Conservation (phyloP, 1,139 yeast genomes). For the Scheffersomyces parashehatae region DNA sequence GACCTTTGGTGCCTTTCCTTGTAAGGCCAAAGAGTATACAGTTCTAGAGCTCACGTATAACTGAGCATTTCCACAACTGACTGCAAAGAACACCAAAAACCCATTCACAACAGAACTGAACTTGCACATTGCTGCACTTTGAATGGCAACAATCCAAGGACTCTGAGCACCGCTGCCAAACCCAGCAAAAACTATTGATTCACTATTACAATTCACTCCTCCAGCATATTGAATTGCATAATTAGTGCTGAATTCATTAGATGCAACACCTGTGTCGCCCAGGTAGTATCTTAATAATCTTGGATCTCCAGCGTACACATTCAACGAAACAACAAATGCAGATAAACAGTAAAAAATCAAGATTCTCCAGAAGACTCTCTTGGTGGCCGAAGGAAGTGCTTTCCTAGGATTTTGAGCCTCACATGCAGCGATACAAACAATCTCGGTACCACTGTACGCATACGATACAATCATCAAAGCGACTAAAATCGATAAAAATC, state of each 20-base stretch:
- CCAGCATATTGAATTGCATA: slow-evolving; percentile 43
- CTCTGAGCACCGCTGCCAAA: slow-evolving; percentile 63
- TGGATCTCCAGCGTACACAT: slow-evolving; percentile 76
- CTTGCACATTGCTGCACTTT: slow-evolving; percentile 63
- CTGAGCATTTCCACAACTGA: slow-evolving; percentile 76
- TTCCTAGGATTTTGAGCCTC: slow-evolving; percentile 82
- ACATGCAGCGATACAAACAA: slow-evolving; percentile 83
- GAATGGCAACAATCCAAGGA: slow-evolving; percentile 82
- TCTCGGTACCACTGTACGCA: slow-evolving; percentile 79
- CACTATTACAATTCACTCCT: slow-evolving; percentile 36
- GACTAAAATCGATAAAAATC: slow-evolving; percentile 62
- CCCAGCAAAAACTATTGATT: slow-evolving; percentile 45
- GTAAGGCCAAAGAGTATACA: slow-evolving; percentile 70
- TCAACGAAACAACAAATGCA: slow-evolving; percentile 70
- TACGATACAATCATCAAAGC: slow-evolving; percentile 68
- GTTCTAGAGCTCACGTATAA: slow-evolving; percentile 80
- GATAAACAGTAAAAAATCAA: slow-evolving; percentile 67
- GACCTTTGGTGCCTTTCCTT: slow-evolving; percentile 63
- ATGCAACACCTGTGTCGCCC: slow-evolving; percentile 33
- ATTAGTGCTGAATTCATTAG: slow-evolving; percentile 23
- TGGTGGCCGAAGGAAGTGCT: slow-evolving; percentile 77
- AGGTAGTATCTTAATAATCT: slow-evolving; percentile 56
- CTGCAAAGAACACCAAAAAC: slow-evolving; percentile 70
- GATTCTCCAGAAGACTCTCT: slow-evolving; percentile 72
- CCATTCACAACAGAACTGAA: slow-evolving; percentile 66